phyloP scores from a whole-genome alignment of 140 eudicot genomes.

The Flaveria floridana region DNA sequence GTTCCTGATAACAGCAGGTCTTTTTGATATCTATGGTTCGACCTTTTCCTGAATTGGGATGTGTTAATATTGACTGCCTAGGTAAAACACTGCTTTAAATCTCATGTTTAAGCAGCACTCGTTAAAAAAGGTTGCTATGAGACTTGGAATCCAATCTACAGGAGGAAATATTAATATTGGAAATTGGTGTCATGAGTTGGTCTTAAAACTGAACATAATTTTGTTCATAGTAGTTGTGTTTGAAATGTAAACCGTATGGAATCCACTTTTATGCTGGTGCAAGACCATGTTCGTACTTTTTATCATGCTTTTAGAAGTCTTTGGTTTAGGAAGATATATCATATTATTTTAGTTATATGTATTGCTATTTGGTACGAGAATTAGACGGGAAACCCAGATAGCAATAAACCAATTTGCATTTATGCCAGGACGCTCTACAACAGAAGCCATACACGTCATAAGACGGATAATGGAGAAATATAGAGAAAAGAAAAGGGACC shows the following conservation, averaged over 20 bases:
- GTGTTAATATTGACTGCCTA: not conserved
- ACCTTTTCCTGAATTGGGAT: not conserved
- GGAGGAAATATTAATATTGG: not conserved
- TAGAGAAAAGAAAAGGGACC: no score
- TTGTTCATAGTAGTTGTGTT: not conserved
- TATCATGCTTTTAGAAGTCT: not conserved
- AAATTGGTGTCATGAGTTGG: not conserved
- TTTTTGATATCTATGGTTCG: not conserved
- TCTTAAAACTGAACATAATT: not conserved
- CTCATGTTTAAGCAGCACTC: no score
- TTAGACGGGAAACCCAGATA: no score
- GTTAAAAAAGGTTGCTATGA: not conserved
- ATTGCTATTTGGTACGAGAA: not conserved
- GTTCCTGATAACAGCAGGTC: conserved; percentile 43
- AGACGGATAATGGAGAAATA: no score
- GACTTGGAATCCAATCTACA: no score
- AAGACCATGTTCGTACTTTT: not conserved
- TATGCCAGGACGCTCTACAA: no score
- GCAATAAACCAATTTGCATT: no score
- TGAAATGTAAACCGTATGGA: not conserved
- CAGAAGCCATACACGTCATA: no score
- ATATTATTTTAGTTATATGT: not conserved
- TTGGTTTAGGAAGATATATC: not conserved
- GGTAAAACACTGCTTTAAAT: no score
- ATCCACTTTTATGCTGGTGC: not conserved